phyloP scores from a whole-genome alignment of 495 filamentous ascomycete genomes.

The Neurospora sp. region DNA sequence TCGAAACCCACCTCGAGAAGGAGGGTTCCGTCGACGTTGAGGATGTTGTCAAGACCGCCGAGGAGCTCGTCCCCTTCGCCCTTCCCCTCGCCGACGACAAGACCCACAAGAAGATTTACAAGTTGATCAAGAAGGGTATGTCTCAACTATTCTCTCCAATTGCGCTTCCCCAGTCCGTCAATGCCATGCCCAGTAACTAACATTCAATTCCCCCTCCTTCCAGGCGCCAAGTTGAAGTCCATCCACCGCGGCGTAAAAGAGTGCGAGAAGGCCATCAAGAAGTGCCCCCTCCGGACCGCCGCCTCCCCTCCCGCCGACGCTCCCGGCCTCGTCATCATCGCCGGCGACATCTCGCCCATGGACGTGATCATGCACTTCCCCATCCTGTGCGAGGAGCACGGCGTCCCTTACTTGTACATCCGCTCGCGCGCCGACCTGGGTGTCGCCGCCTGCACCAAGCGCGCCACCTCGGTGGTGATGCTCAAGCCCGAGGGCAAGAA shows the following conservation, averaged over 20 bases:
- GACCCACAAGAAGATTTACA: conserved; percentile 81
- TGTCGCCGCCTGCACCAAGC: conserved; percentile 81
- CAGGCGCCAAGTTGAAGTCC: conserved; percentile 84
- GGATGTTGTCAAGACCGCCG: conserved; percentile 41
- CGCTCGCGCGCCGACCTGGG: conserved; percentile 81
- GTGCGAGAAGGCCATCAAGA: conserved; percentile 92
- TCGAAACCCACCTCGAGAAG: conserved; percentile 23
- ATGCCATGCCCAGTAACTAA: no score
- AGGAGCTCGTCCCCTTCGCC: conserved; percentile 87
- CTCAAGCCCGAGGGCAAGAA: conserved; percentile 53
- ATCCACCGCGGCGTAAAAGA: conserved; percentile 98
- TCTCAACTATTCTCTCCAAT: no score
- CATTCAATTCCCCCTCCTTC: no score
- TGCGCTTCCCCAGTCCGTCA: no score
- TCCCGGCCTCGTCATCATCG: conserved; percentile 75
- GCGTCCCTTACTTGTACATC: conserved; percentile 89
- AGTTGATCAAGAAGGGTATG: conserved; percentile 84
- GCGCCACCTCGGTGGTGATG: conserved; percentile 92
- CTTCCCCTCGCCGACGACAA: conserved; percentile 86
- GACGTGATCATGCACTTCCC: conserved; percentile 97
- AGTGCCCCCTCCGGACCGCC: conserved; percentile 55
- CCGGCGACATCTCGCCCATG: conserved; percentile 93
- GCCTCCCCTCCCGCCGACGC: conserved; percentile 41
- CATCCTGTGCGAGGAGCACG: conserved; percentile 94
- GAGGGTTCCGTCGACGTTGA: conserved; percentile 23